These are phyloP conservation scores for Cercophora scortea DNA, from an alignment of 495 filamentous ascomycete genomes.

Conservation along the genomic window DNA sequence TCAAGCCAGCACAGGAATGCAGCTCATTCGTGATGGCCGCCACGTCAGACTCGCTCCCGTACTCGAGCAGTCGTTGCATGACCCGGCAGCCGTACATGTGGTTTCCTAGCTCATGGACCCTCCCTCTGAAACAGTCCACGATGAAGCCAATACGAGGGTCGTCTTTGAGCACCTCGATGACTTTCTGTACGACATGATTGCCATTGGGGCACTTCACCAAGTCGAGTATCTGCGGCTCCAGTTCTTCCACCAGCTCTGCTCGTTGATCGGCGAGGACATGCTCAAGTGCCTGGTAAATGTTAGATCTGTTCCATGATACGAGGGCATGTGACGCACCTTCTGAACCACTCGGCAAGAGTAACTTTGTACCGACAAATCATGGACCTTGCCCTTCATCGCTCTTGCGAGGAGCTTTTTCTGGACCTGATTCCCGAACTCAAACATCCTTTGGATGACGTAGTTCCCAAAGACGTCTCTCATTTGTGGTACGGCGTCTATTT, in stretches of 20 bases:
- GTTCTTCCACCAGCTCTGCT: slow-evolving; percentile 72
- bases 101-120: slow-evolving; percentile 68
- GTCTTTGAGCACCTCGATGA: slow-evolving; percentile 72
- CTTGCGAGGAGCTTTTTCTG: slow-evolving; percentile 84
- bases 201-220: slow-evolving; percentile 89
- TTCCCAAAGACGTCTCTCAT: slow-evolving; percentile 98
- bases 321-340: slow-evolving; percentile 48
- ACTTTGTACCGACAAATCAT: slow-evolving; percentile 76
- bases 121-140: slow-evolving; percentile 73
- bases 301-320: slow-evolving; percentile 1
- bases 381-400: slow-evolving; percentile 78
- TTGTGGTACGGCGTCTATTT: slow-evolving; percentile 71
- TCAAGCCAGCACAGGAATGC: slow-evolving; percentile 56
- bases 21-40: slow-evolving; percentile 69
- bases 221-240: slow-evolving; percentile 67
- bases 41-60: slow-evolving; percentile 67
- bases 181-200: slow-evolving; percentile 95
- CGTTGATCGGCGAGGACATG: slow-evolving; percentile 89
- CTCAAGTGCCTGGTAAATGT: slow-evolving; percentile 64
- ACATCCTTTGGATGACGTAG: slow-evolving; percentile 97
- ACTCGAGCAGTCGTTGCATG: slow-evolving; percentile 86
- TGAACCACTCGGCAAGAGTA: slow-evolving; percentile 96
- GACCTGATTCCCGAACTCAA: slow-evolving; percentile 89
- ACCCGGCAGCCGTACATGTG: slow-evolving; percentile 90
- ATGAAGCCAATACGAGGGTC: slow-evolving; percentile 79